phyloP scores from a whole-genome alignment of 108 stramenopile genomes.

The Cyclostephanos invisitatus region DNA sequence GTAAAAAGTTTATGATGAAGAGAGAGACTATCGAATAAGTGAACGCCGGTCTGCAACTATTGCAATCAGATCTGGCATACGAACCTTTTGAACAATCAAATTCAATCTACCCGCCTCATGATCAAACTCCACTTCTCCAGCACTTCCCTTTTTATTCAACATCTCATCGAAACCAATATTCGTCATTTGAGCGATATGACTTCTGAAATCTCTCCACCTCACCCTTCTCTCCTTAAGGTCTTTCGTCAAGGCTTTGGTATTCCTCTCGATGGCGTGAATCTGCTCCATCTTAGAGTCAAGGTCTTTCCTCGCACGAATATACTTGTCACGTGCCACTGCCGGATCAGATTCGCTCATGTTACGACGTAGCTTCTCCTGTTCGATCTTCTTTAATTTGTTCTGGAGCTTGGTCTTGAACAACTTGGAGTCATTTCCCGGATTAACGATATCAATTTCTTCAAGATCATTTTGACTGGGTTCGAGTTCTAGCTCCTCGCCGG shows the following conservation, averaged over 20 bases:
- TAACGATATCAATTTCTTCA: constrained; percentile 55
- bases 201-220: constrained; percentile 63
- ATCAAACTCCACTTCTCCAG: constrained; percentile 78
- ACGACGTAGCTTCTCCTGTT: constrained; percentile 60
- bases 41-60: neutral
- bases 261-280: constrained; percentile 50
- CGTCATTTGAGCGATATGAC: constrained; percentile 64
- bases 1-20: neutral
- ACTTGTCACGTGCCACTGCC: constrained; percentile 69
- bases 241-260: constrained; percentile 31
- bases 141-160: constrained; percentile 74
- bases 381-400: constrained; percentile 51
- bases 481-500: constrained; percentile 28
- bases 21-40: constrained; percentile 3
- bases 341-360: constrained; percentile 61
- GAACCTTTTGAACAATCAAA: constrained; percentile 69
- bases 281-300: constrained; percentile 60
- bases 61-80: neutral
- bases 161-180: constrained; percentile 73
- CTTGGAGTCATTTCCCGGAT: constrained; percentile 41
- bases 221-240: constrained; percentile 58
- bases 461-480: constrained; percentile 74
- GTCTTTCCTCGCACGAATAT: constrained; percentile 58
- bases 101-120: constrained; percentile 61
- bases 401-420: constrained; percentile 58